Evolutionary conservation across 306 rosid genomes (phyloP), one percentile per base, ranked within the genome.

Genomic region (Elaeagnus macrophylla): DNA sequence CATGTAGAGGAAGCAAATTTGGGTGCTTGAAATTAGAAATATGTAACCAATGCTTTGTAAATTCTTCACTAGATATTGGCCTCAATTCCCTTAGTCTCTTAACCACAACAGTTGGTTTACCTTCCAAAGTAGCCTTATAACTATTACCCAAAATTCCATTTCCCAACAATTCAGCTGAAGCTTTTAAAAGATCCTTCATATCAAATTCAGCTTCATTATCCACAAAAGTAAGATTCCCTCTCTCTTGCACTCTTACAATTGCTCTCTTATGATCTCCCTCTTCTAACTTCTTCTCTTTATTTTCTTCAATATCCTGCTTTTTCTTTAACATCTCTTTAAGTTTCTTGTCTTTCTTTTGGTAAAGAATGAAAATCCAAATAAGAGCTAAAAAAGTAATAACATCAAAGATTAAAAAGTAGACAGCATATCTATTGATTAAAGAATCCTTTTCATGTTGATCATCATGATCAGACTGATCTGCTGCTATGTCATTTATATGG

Each of bases 131-230:
- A 1, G 84, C 97, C 84, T 81, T 83, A 10, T 81, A 90, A 69
- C 84, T 76, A 56, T 79, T 81, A 40, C 94, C 89, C 54, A 81
- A 72, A 2, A 64, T 70, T 48, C 97, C 95, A 18, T 80, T 79
- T 9, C 97, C 95, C 19, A 90, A 53, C 37, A 79, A 66, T 81
- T 79, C 95, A n/a, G 95, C 94, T 15, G 88, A 81, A 37, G 95
- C 94, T 65, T 72, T 81, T 2, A 90, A 71, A 68, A 90, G 78
- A 60, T 79, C 94, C 8, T 65, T 61, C 76, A 86, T 78, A 48
- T 79, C 77, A 59, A 90, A 86, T 5, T 51, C 72, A 12, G 12
- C 59, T 51, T 64, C 68, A 16, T 10, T 10, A 5, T 41, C 71
- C 12, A 81, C 52, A 74, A 83, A 81, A 36, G 64, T 17, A 7